These are phyloP conservation scores for Trifolium subterraneum DNA, from an alignment of 306 rosid species.

Conservation along the genomic window DNA sequence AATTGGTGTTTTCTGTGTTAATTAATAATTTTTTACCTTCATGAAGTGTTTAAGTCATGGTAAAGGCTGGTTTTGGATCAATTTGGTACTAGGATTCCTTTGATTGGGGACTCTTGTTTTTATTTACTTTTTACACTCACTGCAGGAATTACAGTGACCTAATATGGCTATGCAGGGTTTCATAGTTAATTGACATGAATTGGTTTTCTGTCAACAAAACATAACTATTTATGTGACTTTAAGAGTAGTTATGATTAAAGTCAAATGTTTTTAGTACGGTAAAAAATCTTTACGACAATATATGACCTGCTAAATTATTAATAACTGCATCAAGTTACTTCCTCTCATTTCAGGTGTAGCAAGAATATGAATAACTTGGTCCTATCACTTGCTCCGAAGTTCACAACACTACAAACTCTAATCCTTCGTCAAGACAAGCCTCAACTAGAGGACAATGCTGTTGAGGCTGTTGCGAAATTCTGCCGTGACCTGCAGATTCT, in stretches of 20 bases:
- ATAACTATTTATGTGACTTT: too few relatives aligned
- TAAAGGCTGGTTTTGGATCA: not conserved
- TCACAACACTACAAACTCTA: constrained; percentile 70
- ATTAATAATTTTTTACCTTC: not conserved
- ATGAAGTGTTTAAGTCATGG: not conserved
- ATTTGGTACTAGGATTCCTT: too few relatives aligned
- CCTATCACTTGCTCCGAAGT: constrained; percentile 75
- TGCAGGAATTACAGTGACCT: too few relatives aligned
- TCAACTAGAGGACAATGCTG: constrained; percentile 80
- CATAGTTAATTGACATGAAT: too few relatives aligned
- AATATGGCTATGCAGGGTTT: too few relatives aligned
- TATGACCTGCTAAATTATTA: not conserved
- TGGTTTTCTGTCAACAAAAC: too few relatives aligned
- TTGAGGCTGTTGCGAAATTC: constrained; percentile 66
- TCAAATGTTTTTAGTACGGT: not conserved
- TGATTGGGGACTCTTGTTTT: too few relatives aligned
- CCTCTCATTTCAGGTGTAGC: constrained; percentile 67
- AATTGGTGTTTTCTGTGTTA: not conserved
- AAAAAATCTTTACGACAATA: too few relatives aligned
- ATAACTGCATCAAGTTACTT: not conserved
- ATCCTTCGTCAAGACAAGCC: constrained; percentile 82
- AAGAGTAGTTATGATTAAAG: not conserved
- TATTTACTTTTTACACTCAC: too few relatives aligned
- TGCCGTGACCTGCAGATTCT: constrained; percentile 81
- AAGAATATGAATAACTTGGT: constrained; percentile 88